Evolutionary conservation across 2,329 filamentous ascomycete genomes (phyloP).

Genomic region (Microthyrium microscopicum): DNA sequence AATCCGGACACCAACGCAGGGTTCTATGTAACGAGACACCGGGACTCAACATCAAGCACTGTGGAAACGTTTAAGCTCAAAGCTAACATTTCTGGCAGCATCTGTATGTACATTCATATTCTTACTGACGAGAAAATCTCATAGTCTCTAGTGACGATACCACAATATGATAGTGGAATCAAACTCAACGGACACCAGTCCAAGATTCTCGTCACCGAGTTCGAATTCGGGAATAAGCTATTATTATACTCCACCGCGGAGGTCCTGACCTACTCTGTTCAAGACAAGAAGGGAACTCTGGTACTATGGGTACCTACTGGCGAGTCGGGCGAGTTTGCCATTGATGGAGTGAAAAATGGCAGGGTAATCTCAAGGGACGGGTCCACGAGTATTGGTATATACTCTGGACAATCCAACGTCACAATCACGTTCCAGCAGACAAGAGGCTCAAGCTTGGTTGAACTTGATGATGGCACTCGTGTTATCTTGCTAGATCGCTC

Average conservation of each 20-base stretch:
- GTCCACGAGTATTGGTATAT: not conserved
- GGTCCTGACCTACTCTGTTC: constrained; percentile 28
- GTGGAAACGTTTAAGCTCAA: no score
- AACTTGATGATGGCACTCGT: constrained; percentile 21
- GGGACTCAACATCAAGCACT: constrained; percentile 35
- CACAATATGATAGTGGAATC: no score
- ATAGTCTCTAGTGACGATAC: no score
- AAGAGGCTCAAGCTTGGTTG: constrained; percentile 17
- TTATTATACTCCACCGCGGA: constrained; percentile 41
- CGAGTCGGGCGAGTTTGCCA: constrained; percentile 24
- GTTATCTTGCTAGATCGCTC: constrained; percentile 22
- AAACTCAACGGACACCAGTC: no score
- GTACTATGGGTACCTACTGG: constrained; percentile 23
- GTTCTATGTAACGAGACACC: constrained; percentile 44
- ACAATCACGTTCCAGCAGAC: constrained; percentile 17
- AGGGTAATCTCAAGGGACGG: constrained; percentile 19
- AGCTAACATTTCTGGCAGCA: no score
- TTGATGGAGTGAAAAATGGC: constrained; percentile 21
- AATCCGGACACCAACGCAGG: constrained; percentile 40
- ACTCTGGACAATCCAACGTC: no score
- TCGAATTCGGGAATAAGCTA: constrained; percentile 31
- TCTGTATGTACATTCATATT: no score
- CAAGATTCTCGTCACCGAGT: no score
- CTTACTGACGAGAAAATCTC: no score
- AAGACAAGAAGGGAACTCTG: constrained; percentile 20